Base-by-base conservation (phyloP, 1,139 yeast genomes). In the Pichia cactophila region DNA sequence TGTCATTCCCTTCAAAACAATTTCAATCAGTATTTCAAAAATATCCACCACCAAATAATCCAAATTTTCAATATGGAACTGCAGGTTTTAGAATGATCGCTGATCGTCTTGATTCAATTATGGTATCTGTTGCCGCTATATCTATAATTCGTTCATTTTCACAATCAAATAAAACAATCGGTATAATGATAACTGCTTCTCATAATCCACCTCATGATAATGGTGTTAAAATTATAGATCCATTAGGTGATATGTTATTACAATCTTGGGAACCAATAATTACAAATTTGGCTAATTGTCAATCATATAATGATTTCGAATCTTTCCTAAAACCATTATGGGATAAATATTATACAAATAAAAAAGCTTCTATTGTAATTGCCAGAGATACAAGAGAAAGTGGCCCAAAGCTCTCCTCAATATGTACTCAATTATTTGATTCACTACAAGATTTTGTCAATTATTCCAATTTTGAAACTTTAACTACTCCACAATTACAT, bases 111-210 rank as follows among this genome's bases (percentile, higher is more conserved):
- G 96, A 88, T 63, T 83, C 90, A 33, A 94, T 90, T 45, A 84
- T 87, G 66, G 89, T 80, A 67, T 78, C 94, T 14, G 88, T 86
- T 23, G 96, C 97, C 1, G 71, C 89, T 17, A 65, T 90, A 41
- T 97, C 98, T 0, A 71, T 83, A 5, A 71, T 92, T 56, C 75
- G 98, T 62, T 89, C 97, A 26, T 77, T 84, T 56, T 76, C 71
- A 56, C 70, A 86, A 44, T 69, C 70, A 1, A 89, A 95, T 2
- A 14, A 83, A 61, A 78, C 86, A 23, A 77, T 90, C 44, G 95
- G 95, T 23, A 84, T 89, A 11, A 92, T 94, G 97, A 82, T 94
- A 60, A 94, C 98, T 2, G 98, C 98, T 0, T 87, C 96, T 1
- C 98, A 92, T 66, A 92, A 92, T 61, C 97, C 97, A 0, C 96